A percentile compares a stretch with the other conserved stretches of the same genome.
These are phyloP conservation scores for Batkoa obscura DNA, from an alignment of 371 early-diverging fungal species.

Conservation along the genomic window DNA sequence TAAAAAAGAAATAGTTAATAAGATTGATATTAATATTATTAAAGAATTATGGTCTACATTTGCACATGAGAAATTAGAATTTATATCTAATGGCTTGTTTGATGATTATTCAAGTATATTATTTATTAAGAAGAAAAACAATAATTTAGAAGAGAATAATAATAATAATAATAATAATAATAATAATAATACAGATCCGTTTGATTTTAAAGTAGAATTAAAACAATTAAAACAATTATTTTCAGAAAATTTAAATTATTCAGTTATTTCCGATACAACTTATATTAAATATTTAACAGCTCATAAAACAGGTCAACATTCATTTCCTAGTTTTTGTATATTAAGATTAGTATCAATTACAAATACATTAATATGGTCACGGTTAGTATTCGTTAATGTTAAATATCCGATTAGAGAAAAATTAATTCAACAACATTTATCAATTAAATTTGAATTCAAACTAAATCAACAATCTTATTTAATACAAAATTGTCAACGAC, in stretches of 20 bases:
- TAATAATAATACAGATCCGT: no score
- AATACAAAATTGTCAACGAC: not conserved
- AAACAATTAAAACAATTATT: not conserved
- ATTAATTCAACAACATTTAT: not conserved
- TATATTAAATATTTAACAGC: slow-evolving; percentile 13
- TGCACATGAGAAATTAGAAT: slow-evolving; percentile 2
- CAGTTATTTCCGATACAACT: slow-evolving; percentile 9
- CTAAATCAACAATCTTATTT: not conserved
- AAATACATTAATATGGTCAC: not conserved
- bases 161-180: no score
- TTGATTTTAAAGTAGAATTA: not conserved
- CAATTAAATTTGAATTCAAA: not conserved
- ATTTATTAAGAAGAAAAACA: no score
- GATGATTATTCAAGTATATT: slow-evolving; percentile 3
- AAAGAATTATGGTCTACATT: slow-evolving; percentile 9
- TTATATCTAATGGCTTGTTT: slow-evolving; percentile 6
- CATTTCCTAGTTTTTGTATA: slow-evolving; percentile 16
- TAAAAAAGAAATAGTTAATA: not conserved
- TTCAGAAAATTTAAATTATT: not conserved
- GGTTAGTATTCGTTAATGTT: slow-evolving; percentile 4
- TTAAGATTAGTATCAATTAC: slow-evolving; percentile 6
- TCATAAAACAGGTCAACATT: slow-evolving; percentile 9
- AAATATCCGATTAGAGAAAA: not conserved
- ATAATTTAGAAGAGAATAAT: no score
- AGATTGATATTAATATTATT: slow-evolving; percentile 6